Conservation (phyloP, 805 yeast species). For the Lachancea mirantina region DNA sequence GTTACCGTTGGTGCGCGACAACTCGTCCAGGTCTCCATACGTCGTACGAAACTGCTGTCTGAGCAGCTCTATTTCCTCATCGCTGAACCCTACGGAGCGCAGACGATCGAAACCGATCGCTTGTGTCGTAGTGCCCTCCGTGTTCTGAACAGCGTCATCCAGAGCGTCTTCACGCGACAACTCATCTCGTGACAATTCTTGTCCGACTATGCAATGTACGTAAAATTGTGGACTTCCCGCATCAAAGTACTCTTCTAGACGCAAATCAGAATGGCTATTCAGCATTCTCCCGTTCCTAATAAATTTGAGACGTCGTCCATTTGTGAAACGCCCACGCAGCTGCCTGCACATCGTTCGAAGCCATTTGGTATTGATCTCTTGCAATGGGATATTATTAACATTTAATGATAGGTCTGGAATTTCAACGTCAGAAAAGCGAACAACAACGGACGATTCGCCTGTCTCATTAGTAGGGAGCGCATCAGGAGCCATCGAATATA, state of each 20-base stretch:
- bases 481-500: neutral
- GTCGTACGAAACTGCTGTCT: slow-evolving; percentile 68
- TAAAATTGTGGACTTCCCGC: slow-evolving; percentile 34
- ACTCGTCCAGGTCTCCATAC: slow-evolving; percentile 43
- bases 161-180: slow-evolving; percentile 51
- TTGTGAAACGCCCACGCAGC: slow-evolving; percentile 14
- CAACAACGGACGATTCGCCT: slow-evolving; percentile 13
- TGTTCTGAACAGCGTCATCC: slow-evolving; percentile 34
- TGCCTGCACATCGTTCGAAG: slow-evolving; percentile 26
- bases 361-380: slow-evolving; percentile 22
- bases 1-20: slow-evolving; percentile 15
- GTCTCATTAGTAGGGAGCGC: slow-evolving; percentile 1
- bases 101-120: slow-evolving; percentile 83
- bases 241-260: slow-evolving; percentile 14
- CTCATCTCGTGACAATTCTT: slow-evolving; percentile 32
- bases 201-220: slow-evolving; percentile 73
- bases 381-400: slow-evolving; percentile 19
- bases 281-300: slow-evolving; percentile 26
- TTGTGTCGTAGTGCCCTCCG: slow-evolving; percentile 33
- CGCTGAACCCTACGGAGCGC: slow-evolving; percentile 75
- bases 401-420: slow-evolving; percentile 24
- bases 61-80: slow-evolving; percentile 63
- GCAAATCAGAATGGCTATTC: slow-evolving; percentile 16
- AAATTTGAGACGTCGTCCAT: slow-evolving; percentile 20
- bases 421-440: slow-evolving; percentile 26